These are phyloP conservation scores for Neophaeococcomyces mojaviensis DNA, from an alignment of 2,329 filamentous ascomycete genomes.

Conservation along the genomic window DNA sequence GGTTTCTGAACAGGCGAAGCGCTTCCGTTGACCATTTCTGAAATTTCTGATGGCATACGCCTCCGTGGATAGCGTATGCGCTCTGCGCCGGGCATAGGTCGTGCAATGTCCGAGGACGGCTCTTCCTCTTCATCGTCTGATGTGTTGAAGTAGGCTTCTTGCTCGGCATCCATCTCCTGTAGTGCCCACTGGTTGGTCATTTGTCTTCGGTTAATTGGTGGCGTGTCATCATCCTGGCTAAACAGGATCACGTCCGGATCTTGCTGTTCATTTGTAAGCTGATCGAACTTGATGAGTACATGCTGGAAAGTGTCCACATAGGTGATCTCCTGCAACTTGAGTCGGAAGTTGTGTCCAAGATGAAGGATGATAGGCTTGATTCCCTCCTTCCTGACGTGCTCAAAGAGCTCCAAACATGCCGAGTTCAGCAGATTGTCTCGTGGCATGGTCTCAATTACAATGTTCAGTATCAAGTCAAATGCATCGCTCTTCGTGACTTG, in stretches of 20 bases:
- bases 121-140: slow-evolving; percentile 80
- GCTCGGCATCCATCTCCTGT: slow-evolving; percentile 74
- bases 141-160: slow-evolving; percentile 90
- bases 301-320: slow-evolving; percentile 80
- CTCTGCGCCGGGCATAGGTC: background rate
- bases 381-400: slow-evolving; percentile 75
- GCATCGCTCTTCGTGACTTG: slow-evolving; percentile 69
- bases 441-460: slow-evolving; percentile 77
- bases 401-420: slow-evolving; percentile 87
- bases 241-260: slow-evolving; percentile 58
- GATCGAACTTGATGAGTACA: slow-evolving; percentile 69
- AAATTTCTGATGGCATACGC: slow-evolving; percentile 16
- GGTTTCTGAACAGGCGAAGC: slow-evolving; percentile 58
- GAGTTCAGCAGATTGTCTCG: slow-evolving; percentile 91
- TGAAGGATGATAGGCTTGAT: slow-evolving; percentile 76
- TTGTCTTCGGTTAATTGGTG: slow-evolving; percentile 36
- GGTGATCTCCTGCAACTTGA: slow-evolving; percentile 65
- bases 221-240: slow-evolving; percentile 59
- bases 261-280: slow-evolving; percentile 58
- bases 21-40: slow-evolving; percentile 47
- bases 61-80: slow-evolving; percentile 18
- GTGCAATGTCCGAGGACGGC: slow-evolving; percentile 21
- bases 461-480: slow-evolving; percentile 75
- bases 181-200: slow-evolving; percentile 59
- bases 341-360: slow-evolving; percentile 74